Percentiles rank a stretch among this genome's conserved stretches.
phyloP scores from a whole-genome alignment of 306 rosid species.

The Vigna radiata region DNA sequence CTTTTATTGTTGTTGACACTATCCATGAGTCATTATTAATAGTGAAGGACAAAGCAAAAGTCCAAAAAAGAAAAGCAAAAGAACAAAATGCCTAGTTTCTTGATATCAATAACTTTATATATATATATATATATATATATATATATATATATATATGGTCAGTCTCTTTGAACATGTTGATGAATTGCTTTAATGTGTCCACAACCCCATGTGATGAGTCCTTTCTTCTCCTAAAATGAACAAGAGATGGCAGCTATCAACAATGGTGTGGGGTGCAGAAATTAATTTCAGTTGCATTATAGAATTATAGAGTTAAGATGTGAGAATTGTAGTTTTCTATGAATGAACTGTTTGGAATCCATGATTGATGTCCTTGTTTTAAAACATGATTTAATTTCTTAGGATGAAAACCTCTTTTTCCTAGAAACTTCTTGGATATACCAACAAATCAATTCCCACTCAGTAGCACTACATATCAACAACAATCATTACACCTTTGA shows the following conservation, averaged over 20 bases:
- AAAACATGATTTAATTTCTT: slow-evolving; percentile 17
- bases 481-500: slow-evolving; percentile 52
- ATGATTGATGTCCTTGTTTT: slow-evolving; percentile 27
- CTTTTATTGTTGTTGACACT: slow-evolving; percentile 41
- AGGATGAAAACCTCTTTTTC: slow-evolving; percentile 34
- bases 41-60: slow-evolving; percentile 46
- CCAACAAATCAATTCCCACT: slow-evolving; percentile 44
- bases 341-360: slow-evolving; percentile 31
- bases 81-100: slow-evolving; percentile 48
- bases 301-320: background rate
- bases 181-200: slow-evolving; percentile 42
- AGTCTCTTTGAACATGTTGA: slow-evolving; percentile 42
- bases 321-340: background rate
- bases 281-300: background rate
- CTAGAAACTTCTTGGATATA: slow-evolving; percentile 47
- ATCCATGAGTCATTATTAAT: slow-evolving; percentile 47
- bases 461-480: slow-evolving; percentile 19
- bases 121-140: too few species aligned
- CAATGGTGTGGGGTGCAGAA: slow-evolving; percentile 16
- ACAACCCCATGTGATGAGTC: slow-evolving; percentile 49
- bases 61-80: slow-evolving; percentile 44
- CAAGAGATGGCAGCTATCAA: background rate
- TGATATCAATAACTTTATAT: slow-evolving; percentile 5
- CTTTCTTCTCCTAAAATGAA: slow-evolving; percentile 24
- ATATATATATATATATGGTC: background rate